Evolutionary conservation across 805 yeast species (phyloP).

Genomic region (Candida maesae): DNA sequence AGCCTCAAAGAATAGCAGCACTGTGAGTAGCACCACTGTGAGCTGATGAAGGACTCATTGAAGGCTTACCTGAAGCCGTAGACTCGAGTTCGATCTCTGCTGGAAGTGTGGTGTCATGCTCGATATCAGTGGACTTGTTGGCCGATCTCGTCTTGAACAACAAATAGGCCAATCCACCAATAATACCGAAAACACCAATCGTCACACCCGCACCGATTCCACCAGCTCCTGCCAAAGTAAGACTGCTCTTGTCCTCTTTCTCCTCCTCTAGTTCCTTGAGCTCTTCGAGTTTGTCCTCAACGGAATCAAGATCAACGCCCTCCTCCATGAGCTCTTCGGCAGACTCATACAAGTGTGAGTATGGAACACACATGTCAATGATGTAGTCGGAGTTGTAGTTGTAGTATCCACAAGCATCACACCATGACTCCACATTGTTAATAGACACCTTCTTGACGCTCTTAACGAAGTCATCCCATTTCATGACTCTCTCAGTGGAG

Average conservation of each 20-base stretch:
- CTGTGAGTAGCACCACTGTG: conserved; percentile 7
- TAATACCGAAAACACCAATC: conserved; percentile 36
- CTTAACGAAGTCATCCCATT: conserved; percentile 35
- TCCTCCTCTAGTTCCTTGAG: conserved; percentile 18
- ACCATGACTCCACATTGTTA: conserved; percentile 34
- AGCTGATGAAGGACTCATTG: conserved; percentile 1
- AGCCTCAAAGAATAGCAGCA: no score
- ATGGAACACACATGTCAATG: conserved; percentile 33
- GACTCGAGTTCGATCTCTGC: not conserved
- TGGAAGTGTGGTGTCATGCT: no score
- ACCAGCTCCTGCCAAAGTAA: conserved; percentile 42
- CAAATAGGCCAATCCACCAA: conserved; percentile 30
- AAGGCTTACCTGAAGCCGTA: not conserved
- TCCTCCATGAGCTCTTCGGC: conserved; percentile 28
- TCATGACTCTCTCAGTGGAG: conserved; percentile 27
- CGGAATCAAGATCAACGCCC: conserved; percentile 30
- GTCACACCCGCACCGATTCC: conserved; percentile 50
- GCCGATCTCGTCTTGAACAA: conserved; percentile 13
- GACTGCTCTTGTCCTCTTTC: not conserved
- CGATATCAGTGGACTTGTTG: no score
- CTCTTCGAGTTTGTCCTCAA: conserved; percentile 7
- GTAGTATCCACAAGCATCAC: conserved; percentile 34
- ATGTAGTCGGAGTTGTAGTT: conserved; percentile 15
- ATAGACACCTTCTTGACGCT: conserved; percentile 29
- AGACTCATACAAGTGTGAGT: conserved; percentile 29